A percentile compares a stretch with the other conserved stretches of the same genome.
phyloP scores from a whole-genome alignment of 2,329 filamentous ascomycete genomes.

The Neurospora crassa region DNA sequence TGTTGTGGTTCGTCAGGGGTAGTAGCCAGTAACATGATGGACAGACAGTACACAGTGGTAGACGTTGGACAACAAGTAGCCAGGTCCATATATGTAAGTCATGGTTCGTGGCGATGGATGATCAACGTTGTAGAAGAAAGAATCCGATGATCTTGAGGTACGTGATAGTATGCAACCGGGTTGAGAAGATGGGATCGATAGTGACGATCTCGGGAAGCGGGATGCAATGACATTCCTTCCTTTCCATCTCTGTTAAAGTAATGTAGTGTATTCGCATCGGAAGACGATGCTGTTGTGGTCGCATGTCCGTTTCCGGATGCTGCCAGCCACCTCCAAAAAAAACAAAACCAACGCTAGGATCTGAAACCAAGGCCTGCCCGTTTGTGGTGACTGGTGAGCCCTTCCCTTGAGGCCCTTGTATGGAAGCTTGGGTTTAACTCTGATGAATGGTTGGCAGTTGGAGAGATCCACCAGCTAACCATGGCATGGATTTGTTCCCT shows the following conservation, averaged over 20 bases:
- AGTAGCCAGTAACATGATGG: not conserved
- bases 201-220: not conserved
- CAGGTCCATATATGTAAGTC: not conserved
- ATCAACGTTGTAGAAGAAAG: not conserved
- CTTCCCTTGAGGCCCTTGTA: not conserved
- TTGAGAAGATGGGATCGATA: not conserved
- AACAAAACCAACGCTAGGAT: not conserved
- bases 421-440: not conserved
- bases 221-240: not conserved
- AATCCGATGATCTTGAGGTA: not conserved
- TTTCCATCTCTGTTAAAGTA: not conserved
- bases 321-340: not conserved
- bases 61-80: not conserved
- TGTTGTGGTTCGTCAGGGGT: not conserved
- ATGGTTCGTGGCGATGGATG: not conserved
- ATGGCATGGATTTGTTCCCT: not conserved
- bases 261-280: not conserved
- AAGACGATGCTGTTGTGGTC: not conserved
- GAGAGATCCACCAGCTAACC: not conserved
- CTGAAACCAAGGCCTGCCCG: not conserved
- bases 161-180: not conserved
- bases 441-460: no score
- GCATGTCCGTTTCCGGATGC: not conserved
- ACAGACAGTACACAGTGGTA: no score
- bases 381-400: not conserved